Base-by-base conservation (phyloP, 179 eudicot genomes). In the Beta macrorhiza region DNA sequence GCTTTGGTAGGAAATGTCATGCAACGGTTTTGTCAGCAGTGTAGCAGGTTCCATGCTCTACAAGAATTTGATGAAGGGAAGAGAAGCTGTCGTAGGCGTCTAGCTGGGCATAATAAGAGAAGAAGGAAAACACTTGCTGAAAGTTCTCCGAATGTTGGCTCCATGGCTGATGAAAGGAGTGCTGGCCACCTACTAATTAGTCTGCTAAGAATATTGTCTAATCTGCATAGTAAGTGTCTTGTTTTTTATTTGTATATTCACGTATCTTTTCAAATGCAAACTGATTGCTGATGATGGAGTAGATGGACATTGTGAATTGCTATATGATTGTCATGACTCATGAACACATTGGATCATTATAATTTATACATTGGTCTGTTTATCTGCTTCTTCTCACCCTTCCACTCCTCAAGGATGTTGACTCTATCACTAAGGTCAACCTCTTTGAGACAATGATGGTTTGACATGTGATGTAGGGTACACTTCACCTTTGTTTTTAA, bases 11-110 rank as follows among this genome's bases (percentile, higher is more conserved):
- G 91, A 51, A 87, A 87, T 78, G 81, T 82, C 49, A 79, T 87
- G 88, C 98, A 94, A 78, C 88, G 98, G 78, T 94, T 94, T 79
- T 94, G 98, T 85, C 98, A 94, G 90, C 98, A 94, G 90, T 94
- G 98, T 85, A 94, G 98, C 90, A 95, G 97, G 91, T 95, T 95
- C 86, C 99, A 95, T 90, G 89, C 71, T 80, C 92, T 95, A 81
- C 82, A 91, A 84, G 98, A 95, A 85, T 95, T 95, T 85, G 99
- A 95, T 87, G 99, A 92, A 86, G 98, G 93, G 63, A 95, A 90
- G 87, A 82, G 98, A 82, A 95, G 98, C 81, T 95, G 98, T 81
- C 97, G 97, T 52, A 90, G 94, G 85, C 94, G 98, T 78, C 81
- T 95, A 62, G 97, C 97, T 78, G 98, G 97, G 29, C 98, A 95